Evolutionary conservation across 106 monocot species (phyloP), one percentile per base, ranked within the genome.

Genomic region (Posidonia australis): DNA sequence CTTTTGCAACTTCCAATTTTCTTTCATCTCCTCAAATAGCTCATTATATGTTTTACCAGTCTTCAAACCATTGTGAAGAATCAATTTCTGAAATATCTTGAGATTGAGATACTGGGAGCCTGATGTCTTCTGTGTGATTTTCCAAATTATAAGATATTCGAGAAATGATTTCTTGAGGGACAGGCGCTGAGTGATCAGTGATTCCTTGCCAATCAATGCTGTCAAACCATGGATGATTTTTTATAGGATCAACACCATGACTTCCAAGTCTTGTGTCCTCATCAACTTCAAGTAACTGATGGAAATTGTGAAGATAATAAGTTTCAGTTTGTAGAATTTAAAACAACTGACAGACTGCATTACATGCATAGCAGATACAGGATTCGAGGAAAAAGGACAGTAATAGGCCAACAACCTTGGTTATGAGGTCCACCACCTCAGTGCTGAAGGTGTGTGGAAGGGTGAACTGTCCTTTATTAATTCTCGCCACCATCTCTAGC

Each of bases 271-370:
- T 77, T 14, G 21, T 30, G 13, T 10, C 65, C 68, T 94, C 94
- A 51, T 86, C 78, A 14, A 90, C 90, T 72, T 86, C 89, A 62
- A 94, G 84, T 68, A 94, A 66, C 94, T 93, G 73, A 10, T 24
- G 5, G 54, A 70, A 49, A 52, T 53, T 42, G 24, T 23, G 23
- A 57, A 5, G 25, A 56, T 16, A 46, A 45, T 24, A 5, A 16
- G 21, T 9, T 44, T 18, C 24, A 18, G 26, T 25, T 51, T n/a
- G 21, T 19, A 49, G 25, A 44, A 32, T 66, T 51, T 13, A 3
- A 62, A 58, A 58, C 28, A 27, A 16, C 30, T 58, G 12, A 21
- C 2, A 22, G 4, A 17, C 44, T 21, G 30, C 18, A 26, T 32
- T 36, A 21, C 1, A 31, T 44, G 11, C 17, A 51, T 2, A 48